These are phyloP conservation scores for Luzula sylvatica DNA, from an alignment of 176 grass and related monocot species.

Conservation along the genomic window DNA sequence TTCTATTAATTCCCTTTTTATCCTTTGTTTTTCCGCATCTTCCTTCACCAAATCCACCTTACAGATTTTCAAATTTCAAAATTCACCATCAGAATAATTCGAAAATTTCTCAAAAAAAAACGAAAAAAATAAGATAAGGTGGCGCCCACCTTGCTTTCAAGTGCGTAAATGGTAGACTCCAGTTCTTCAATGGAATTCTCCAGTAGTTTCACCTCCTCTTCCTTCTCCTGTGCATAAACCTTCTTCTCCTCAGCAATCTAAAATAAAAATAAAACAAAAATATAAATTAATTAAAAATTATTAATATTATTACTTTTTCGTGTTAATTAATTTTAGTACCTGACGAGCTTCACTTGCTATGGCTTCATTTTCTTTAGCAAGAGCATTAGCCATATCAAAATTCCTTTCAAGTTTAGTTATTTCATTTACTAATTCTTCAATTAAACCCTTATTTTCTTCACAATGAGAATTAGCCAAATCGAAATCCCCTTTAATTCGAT, in stretches of 20 bases:
- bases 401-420: conserved; percentile 54
- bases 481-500: conserved; percentile 26
- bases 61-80: conserved; percentile 7
- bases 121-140: conserved; percentile 11
- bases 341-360: conserved; percentile 70
- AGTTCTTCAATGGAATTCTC: conserved; percentile 75
- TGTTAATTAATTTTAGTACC: conserved; percentile 31
- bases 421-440: conserved; percentile 28
- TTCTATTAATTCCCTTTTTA: conserved; percentile 68
- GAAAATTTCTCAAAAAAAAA: neutral
- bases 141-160: conserved; percentile 69
- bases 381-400: conserved; percentile 62
- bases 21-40: conserved; percentile 62
- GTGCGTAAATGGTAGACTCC: conserved; percentile 66
- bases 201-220: conserved; percentile 86
- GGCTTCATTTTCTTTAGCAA: conserved; percentile 87
- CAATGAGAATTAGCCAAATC: too few relatives aligned
- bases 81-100: too few relatives aligned
- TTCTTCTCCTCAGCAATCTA: conserved; percentile 72
- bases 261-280: conserved; percentile 12
- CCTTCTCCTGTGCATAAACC: conserved; percentile 65
- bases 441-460: conserved; percentile 15
- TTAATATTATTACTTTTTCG: conserved; percentile 13
- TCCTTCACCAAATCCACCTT: conserved; percentile 69
- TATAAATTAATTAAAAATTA: conserved; percentile 2